Percentiles rank a stretch among this genome's conserved stretches.
Evolutionary conservation across 257 asterid species (phyloP).

Genomic region (Petrea volubilis): DNA sequence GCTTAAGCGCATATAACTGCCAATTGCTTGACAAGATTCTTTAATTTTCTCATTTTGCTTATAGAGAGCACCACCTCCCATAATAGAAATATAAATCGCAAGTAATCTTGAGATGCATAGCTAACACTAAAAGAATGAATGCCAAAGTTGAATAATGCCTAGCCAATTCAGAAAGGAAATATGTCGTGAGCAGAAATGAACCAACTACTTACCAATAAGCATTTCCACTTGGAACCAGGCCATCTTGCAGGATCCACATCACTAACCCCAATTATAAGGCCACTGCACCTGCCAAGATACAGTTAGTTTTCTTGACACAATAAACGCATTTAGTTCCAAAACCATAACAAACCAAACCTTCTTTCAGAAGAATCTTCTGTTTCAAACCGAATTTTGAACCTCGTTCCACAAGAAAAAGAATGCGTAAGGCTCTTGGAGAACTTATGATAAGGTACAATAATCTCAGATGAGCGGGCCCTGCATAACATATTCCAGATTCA

Average conservation of each 20-base stretch:
- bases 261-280: conserved; percentile 69
- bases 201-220: conserved; percentile 65
- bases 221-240: conserved; percentile 97
- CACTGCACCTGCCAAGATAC: conserved; percentile 61
- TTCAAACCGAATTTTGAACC: conserved; percentile 81
- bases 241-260: conserved; percentile 86
- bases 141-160: background rate
- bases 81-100: background rate
- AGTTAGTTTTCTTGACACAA: conserved; percentile 11
- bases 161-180: background rate
- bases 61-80: background rate
- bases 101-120: background rate
- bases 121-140: background rate
- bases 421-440: conserved; percentile 72
- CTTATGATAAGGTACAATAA: conserved; percentile 69
- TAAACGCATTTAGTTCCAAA: background rate
- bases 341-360: conserved; percentile 50
- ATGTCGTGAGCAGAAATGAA: background rate
- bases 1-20: background rate
- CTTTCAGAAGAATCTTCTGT: conserved; percentile 92
- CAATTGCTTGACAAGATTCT: background rate
- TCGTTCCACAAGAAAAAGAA: conserved; percentile 76
- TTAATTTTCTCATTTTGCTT: background rate
- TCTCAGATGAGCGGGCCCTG: conserved; percentile 84
- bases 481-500: conserved; percentile 22